Evolutionary conservation across 2,329 filamentous ascomycete species (phyloP).

Genomic region (Ramichloridium luteum): DNA sequence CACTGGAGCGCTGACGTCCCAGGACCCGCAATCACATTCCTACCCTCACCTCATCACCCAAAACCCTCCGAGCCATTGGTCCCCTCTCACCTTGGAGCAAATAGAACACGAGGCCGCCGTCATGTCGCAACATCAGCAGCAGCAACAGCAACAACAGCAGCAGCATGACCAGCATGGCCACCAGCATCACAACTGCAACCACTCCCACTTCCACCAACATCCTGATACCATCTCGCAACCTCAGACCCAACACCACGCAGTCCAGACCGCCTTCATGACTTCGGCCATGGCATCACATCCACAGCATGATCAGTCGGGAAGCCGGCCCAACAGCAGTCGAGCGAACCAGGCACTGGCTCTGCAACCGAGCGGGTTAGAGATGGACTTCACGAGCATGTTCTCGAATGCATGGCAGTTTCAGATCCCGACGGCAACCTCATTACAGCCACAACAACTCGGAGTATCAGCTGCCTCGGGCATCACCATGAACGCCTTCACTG

Average conservation of each 20-base stretch:
- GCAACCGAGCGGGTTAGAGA: constrained; percentile 21
- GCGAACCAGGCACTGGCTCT: constrained; percentile 19
- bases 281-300: constrained; percentile 10
- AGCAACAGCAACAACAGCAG: constrained; percentile 16
- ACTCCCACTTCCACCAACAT: constrained; percentile 11
- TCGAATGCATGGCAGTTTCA: constrained; percentile 32
- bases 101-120: constrained; percentile 15
- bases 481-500: constrained; percentile 26
- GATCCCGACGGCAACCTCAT: constrained; percentile 19
- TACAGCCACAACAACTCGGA: constrained; percentile 13
- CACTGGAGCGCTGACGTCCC: background rate
- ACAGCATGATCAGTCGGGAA: constrained; percentile 13
- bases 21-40: constrained; percentile 4
- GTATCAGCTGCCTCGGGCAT: constrained; percentile 23
- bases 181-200: constrained; percentile 8
- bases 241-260: constrained; percentile 12
- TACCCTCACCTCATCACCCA: constrained; percentile 3
- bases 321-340: constrained; percentile 21
- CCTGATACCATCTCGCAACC: constrained; percentile 9
- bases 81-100: constrained; percentile 13
- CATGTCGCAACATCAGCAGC: constrained; percentile 13
- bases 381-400: constrained; percentile 23
- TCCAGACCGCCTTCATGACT: constrained; percentile 12
- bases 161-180: constrained; percentile 8
- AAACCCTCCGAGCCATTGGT: constrained; percentile 7